Evolutionary conservation across 768 basidiomycete genomes (phyloP).

Genomic region (Psilocybe sp.): DNA sequence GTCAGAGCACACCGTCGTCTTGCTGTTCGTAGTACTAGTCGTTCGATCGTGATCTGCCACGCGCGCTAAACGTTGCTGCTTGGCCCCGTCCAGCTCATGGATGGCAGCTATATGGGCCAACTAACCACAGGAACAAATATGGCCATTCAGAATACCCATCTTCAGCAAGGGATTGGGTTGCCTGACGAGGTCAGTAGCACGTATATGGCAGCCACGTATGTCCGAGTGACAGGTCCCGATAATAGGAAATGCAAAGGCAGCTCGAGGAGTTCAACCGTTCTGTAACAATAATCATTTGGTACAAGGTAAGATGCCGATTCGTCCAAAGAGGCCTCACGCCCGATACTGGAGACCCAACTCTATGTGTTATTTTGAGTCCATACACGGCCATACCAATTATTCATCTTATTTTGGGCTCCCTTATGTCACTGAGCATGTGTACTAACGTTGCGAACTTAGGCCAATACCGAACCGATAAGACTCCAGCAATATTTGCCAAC

Average conservation of each 20-base stretch:
- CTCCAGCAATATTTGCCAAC: slow-evolving; percentile 56
- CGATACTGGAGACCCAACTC: background rate
- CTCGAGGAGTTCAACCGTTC: slow-evolving; percentile 48
- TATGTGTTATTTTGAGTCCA: slow-evolving; percentile 9
- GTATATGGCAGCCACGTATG: background rate
- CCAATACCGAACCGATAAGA: slow-evolving; percentile 52
- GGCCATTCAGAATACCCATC: too few relatives aligned
- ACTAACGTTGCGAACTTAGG: slow-evolving; percentile 29
- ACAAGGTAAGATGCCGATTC: slow-evolving; percentile 42
- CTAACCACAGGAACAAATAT: too few relatives aligned
- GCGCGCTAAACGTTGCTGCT: too few relatives aligned
- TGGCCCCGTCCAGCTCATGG: too few relatives aligned
- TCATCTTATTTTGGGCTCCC: slow-evolving; percentile 12
- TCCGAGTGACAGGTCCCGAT: slow-evolving; percentile 8
- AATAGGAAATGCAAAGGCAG: slow-evolving; percentile 37
- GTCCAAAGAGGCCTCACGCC: background rate
- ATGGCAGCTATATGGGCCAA: too few relatives aligned
- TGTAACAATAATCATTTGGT: slow-evolving; percentile 68
- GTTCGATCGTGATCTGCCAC: too few relatives aligned
- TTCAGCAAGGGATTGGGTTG: background rate
- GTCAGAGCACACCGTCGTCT: background rate
- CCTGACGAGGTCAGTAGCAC: slow-evolving; percentile 6
- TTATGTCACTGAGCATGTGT: background rate
- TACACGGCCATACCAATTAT: slow-evolving; percentile 1
- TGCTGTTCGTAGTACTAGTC: too few relatives aligned